Conservation (phyloP, 75 land plant species). For the Isoetes taiwanensis region DNA sequence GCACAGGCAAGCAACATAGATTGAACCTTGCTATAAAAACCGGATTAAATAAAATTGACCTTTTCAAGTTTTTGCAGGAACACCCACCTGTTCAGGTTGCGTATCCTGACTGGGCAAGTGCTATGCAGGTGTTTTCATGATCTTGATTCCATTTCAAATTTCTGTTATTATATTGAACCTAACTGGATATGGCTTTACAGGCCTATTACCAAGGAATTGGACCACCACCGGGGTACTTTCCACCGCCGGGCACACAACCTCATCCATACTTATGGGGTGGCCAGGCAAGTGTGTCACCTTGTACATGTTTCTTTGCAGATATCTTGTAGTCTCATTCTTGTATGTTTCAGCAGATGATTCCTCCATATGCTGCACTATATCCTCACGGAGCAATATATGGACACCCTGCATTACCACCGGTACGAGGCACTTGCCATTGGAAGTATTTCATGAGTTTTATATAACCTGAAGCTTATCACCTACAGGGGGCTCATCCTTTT, state of each 20-base stretch:
- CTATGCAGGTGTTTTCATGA: conserved; percentile 78
- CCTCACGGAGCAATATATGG: conserved; percentile 70
- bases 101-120: conserved; percentile 63
- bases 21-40: no score
- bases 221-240: conserved; percentile 62
- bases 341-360: conserved; percentile 63
- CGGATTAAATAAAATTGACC: no score
- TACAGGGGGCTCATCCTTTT: conserved; percentile 54
- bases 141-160: no score
- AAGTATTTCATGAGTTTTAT: no score
- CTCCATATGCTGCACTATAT: conserved; percentile 67
- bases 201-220: conserved; percentile 82
- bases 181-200: conserved; percentile 14
- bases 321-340: conserved; percentile 35
- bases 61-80: no score
- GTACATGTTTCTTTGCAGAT: not conserved
- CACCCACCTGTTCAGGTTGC: conserved; percentile 31
- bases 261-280: conserved; percentile 81
- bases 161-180: not conserved
- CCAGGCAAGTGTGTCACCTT: conserved; percentile 27
- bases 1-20: conserved; percentile 8
- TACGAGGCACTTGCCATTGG: conserved; percentile 9
- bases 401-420: conserved; percentile 50
- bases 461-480: no score
- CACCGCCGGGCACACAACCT: conserved; percentile 49